Evolutionary conservation across 2,329 filamentous ascomycete species (phyloP).

Genomic region (Hawksworthiomyces lignivorus): DNA sequence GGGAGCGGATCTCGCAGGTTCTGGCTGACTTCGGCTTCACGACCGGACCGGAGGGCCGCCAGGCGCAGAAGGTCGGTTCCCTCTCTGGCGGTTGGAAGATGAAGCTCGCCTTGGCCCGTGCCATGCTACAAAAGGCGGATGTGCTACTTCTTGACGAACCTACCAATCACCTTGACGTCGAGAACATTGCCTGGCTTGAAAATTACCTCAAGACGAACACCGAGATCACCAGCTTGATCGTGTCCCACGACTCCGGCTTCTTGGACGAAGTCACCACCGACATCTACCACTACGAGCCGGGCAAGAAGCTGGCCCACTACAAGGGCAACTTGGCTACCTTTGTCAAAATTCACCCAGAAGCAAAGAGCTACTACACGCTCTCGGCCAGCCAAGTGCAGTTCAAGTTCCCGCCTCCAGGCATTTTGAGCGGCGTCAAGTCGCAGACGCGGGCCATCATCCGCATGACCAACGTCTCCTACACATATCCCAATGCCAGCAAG

Average conservation of each 20-base stretch:
- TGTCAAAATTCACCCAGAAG: slow-evolving; percentile 84
- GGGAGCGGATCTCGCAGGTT: slow-evolving; percentile 74
- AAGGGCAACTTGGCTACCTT: slow-evolving; percentile 77
- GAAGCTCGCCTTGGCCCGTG: slow-evolving; percentile 93
- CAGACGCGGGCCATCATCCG: slow-evolving; percentile 88
- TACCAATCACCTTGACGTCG: slow-evolving; percentile 95
- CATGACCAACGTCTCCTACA: slow-evolving; percentile 85
- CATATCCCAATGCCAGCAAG: slow-evolving; percentile 85
- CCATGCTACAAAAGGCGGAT: slow-evolving; percentile 96
- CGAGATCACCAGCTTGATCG: slow-evolving; percentile 94
- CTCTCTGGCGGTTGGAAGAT: slow-evolving; percentile 99
- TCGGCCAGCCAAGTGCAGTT: slow-evolving; percentile 84
- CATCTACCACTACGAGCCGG: slow-evolving; percentile 94
- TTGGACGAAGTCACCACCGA: slow-evolving; percentile 96
- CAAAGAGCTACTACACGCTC: slow-evolving; percentile 96
- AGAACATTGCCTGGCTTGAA: slow-evolving; percentile 92
- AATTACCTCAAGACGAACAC: slow-evolving; percentile 93
- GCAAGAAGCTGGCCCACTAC: slow-evolving; percentile 88
- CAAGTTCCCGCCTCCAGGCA: slow-evolving; percentile 95
- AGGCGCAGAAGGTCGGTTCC: slow-evolving; percentile 84
- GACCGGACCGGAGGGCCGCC: slow-evolving; percentile 77
- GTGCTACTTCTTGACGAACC: slow-evolving; percentile 95
- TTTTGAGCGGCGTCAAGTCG: slow-evolving; percentile 91
- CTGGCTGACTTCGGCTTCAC: slow-evolving; percentile 92
- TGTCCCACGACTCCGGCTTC: slow-evolving; percentile 97